Evolutionary conservation across 139 green algal genomes (phyloP).

Genomic region (Pleodorina starrii): DNA sequence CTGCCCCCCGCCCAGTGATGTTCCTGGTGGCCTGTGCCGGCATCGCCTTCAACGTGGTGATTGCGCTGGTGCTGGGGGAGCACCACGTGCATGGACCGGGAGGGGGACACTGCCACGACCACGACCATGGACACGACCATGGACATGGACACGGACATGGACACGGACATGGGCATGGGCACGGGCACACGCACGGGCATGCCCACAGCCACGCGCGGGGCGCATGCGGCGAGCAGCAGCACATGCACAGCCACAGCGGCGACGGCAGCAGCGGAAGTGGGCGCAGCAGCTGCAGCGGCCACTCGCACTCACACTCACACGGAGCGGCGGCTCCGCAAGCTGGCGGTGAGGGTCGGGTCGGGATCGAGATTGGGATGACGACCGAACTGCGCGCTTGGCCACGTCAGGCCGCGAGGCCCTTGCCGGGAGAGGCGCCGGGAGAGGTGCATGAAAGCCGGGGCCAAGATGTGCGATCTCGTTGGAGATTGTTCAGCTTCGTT

Average conservation of each 20-base stretch:
- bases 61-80: conserved; percentile 79
- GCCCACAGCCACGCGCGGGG: background rate
- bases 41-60: conserved; percentile 86
- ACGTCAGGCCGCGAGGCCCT: too few relatives aligned
- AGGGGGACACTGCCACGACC: conserved; percentile 29
- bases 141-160: background rate
- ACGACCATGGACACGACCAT: conserved; percentile 52
- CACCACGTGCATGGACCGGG: conserved; percentile 56
- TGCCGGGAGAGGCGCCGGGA: too few relatives aligned
- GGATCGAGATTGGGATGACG: too few relatives aligned
- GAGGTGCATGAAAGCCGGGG: too few relatives aligned
- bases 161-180: background rate
- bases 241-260: background rate
- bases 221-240: background rate
- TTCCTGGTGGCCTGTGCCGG: conserved; percentile 86
- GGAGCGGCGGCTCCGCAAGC: too few relatives aligned
- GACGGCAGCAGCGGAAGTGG: background rate
- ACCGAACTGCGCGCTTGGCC: too few relatives aligned
- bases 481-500: too few relatives aligned
- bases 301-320: too few relatives aligned
- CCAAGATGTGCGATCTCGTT: too few relatives aligned
- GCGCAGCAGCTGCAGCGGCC: background rate
- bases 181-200: conserved; percentile 4
- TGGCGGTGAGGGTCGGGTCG: too few relatives aligned
- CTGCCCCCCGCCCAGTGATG: conserved; percentile 77